phyloP scores from a whole-genome alignment of 345 rosid species.

The Salix suchowensis region DNA sequence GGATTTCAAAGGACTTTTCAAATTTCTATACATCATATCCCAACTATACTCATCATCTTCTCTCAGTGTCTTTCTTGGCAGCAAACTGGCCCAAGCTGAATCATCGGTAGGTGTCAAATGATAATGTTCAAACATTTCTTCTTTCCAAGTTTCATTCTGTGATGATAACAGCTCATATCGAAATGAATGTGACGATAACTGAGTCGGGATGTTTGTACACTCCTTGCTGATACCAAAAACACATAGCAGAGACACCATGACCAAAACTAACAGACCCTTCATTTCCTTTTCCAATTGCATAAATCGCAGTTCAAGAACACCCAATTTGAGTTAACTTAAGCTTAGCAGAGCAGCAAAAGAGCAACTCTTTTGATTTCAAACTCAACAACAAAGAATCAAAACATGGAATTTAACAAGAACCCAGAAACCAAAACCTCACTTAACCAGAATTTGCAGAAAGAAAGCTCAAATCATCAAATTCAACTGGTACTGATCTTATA shows the following conservation, averaged over 20 bases:
- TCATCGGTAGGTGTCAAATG: conserved; percentile 87
- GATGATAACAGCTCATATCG: conserved; percentile 62
- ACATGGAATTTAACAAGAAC: conserved; percentile 3
- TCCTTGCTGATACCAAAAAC: conserved; percentile 51
- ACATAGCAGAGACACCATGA: conserved; percentile 16
- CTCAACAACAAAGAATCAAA: conserved; percentile 1
- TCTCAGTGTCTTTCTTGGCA: conserved; percentile 66
- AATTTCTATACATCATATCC: conserved; percentile 60
- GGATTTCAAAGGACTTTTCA: conserved; percentile 46
- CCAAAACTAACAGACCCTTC: conserved; percentile 22
- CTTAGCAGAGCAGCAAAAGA: neutral
- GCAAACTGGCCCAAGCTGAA: conserved; percentile 59
- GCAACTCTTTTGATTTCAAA: neutral
- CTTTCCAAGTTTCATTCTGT: conserved; percentile 54
- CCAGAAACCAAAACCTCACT: conserved; percentile 16
- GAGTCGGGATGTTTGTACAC: conserved; percentile 72
- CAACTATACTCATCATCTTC: conserved; percentile 65
- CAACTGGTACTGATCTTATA: neutral
- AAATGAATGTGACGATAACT: conserved; percentile 60
- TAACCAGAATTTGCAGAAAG: neutral
- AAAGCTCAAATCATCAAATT: conserved; percentile 1
- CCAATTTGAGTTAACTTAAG: neutral
- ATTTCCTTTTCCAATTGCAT: conserved; percentile 10
- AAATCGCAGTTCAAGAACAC: neutral
- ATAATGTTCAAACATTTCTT: conserved; percentile 67